Conservation (phyloP, 2,329 filamentous ascomycete species). For the Shiraia bambusicola region DNA sequence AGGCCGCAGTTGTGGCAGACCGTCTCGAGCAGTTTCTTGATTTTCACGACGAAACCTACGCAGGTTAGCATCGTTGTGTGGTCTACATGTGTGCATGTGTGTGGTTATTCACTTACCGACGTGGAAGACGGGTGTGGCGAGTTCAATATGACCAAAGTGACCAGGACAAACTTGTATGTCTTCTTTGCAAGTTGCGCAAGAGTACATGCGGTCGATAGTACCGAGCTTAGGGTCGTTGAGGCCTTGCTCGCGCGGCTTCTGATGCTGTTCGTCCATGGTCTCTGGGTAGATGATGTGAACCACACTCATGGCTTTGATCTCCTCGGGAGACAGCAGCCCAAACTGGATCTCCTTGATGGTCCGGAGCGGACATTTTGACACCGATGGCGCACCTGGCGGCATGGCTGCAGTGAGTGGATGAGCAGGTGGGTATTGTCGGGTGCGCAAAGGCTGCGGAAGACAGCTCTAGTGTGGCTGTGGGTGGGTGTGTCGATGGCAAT, state of each 20-base stretch:
- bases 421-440: conserved; percentile 5
- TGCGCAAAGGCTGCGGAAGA: conserved; percentile 8
- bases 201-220: conserved; percentile 92
- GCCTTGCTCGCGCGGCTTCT: conserved; percentile 85
- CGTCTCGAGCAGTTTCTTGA: conserved; percentile 98
- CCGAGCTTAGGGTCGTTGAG: conserved; percentile 95
- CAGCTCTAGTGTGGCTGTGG: conserved; percentile 14
- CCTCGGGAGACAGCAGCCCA: conserved; percentile 93
- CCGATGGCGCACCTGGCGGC: conserved; percentile 90
- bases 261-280: conserved; percentile 96
- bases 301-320: conserved; percentile 99
- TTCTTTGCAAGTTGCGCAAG: conserved; percentile 95
- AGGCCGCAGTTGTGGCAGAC: conserved; percentile 99
- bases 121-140: conserved; percentile 94
- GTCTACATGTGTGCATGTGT: conserved; percentile 19
- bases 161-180: conserved; percentile 94
- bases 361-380: conserved; percentile 70
- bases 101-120: conserved; percentile 59
- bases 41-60: conserved; percentile 92
- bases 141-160: conserved; percentile 97
- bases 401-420: conserved; percentile 47
- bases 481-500: conserved; percentile 7
- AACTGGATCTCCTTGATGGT: conserved; percentile 99
- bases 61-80: conserved; percentile 8
- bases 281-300: conserved; percentile 96